Evolutionary conservation across 1,284 basidiomycete genomes (phyloP), one percentile per base, ranked within the genome.

Genomic region (Leccinum ponderosum): DNA sequence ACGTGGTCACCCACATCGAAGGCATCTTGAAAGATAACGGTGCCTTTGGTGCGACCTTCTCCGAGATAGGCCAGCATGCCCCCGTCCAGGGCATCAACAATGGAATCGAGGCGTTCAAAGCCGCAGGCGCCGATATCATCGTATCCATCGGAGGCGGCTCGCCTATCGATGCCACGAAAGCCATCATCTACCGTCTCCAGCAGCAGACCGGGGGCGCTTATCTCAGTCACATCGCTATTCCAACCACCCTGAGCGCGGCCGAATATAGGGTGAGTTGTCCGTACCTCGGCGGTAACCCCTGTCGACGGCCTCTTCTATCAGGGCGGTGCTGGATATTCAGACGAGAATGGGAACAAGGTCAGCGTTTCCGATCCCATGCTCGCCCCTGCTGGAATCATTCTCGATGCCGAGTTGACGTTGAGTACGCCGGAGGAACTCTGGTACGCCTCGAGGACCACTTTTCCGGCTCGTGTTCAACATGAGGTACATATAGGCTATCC

Each of bases 211-310:
- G 83, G 15, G 82, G 81, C 2, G 60, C 79, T 67, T 68, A 78
- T 76, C 58, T 80, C 68, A 67, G 63, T 35, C 84, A 88, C 66
- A 87, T 94, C 60, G 89, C 91, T 4, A 86, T 94, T 56, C 92
- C 92, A 0, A 94, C 92, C 2, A 93, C 92, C 6, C 76, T 94
- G 33, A 91, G 88, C 64, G 91, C 91, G 1, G 93, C 92, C 1
- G 91, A 94, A 69, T 90, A 89, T 68, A 81, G 81, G 53, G 89
- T 87, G 64, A 62, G 81, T 54, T 15, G 15, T 31, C 52, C 25
- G n/a, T 70, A 6, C 4, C 44, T 57, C 25, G 8, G 27, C 8
- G 7, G 12, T n/a, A 37, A 12, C 9, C 35, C 51, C 37, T 55
- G 33, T 59, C 55, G 27, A 15, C 53, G 59, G 57, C 17, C 62